These are phyloP conservation scores for Lentinula lateritia DNA, from an alignment of 768 basidiomycete genomes.

Conservation along the genomic window DNA sequence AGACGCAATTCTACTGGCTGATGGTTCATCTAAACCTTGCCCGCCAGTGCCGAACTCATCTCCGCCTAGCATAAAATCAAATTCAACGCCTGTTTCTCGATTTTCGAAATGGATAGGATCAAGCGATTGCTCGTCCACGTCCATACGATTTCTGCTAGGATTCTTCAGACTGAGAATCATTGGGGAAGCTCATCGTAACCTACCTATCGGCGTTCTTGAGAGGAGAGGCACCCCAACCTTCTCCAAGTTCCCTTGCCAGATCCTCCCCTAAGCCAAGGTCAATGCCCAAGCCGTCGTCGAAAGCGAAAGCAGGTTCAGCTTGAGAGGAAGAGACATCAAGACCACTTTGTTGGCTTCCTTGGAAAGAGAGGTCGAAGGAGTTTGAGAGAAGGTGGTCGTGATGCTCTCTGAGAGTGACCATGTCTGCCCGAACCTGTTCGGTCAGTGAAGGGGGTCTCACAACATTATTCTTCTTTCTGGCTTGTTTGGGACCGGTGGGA, in stretches of 20 bases:
- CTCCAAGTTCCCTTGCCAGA: conserved; percentile 68
- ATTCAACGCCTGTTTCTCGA: conserved; percentile 20
- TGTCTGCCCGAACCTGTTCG: conserved; percentile 45
- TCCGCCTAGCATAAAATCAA: conserved; percentile 17
- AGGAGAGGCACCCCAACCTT: conserved; percentile 52
- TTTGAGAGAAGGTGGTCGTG: conserved; percentile 61
- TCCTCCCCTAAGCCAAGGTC: conserved; percentile 67
- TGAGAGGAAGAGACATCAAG: conserved; percentile 54
- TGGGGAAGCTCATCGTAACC: not conserved
- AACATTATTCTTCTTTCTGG: conserved; percentile 21
- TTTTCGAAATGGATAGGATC: conserved; percentile 9
- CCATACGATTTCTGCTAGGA: not conserved
- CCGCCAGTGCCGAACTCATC: not conserved
- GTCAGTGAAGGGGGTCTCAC: conserved; percentile 17
- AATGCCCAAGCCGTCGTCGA: conserved; percentile 53
- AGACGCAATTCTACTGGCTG: not conserved
- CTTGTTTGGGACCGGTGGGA: not conserved
- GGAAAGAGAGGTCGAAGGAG: conserved; percentile 61
- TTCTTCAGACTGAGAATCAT: not conserved
- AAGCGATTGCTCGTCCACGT: not conserved
- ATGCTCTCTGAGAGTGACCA: conserved; percentile 67
- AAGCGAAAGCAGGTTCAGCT: conserved; percentile 37
- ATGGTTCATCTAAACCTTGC: not conserved
- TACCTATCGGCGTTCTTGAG: conserved; percentile 7
- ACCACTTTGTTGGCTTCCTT: conserved; percentile 26